Evolutionary conservation across 2,329 filamentous ascomycete species (phyloP).

Genomic region (Fusarium sacchari): DNA sequence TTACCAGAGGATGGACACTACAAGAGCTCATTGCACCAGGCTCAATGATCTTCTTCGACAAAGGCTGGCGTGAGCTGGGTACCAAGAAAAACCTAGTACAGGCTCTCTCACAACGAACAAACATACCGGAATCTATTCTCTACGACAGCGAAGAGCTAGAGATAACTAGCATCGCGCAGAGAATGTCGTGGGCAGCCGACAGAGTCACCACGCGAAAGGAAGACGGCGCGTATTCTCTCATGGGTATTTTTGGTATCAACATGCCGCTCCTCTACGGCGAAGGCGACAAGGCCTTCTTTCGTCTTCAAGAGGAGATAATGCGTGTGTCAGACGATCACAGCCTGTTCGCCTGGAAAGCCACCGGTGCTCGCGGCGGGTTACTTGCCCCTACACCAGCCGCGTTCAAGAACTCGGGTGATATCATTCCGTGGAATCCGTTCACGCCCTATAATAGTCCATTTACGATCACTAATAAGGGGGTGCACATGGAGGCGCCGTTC

Average conservation of each 20-base stretch:
- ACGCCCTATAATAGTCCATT: background rate
- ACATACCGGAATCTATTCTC: background rate
- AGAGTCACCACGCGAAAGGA: constrained; percentile 2
- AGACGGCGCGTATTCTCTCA: background rate
- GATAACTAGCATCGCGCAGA: background rate
- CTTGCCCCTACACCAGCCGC: background rate
- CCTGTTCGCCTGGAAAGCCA: background rate
- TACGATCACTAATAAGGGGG: constrained; percentile 14
- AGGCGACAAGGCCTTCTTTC: constrained; percentile 2
- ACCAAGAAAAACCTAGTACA: background rate
- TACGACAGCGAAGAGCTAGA: background rate
- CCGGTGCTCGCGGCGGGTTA: background rate
- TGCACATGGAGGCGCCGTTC: constrained; percentile 4
- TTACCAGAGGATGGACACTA: constrained; percentile 17
- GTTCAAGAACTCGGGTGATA: background rate
- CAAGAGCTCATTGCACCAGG: constrained; percentile 7
- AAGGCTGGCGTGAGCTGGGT: background rate
- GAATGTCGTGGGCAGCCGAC: constrained; percentile 14
- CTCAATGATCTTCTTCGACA: background rate
- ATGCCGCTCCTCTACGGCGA: constrained; percentile 5
- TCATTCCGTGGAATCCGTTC: constrained; percentile 10
- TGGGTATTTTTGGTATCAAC: constrained; percentile 4
- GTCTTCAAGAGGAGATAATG: constrained; percentile 17
- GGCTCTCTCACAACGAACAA: background rate
- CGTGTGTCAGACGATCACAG: background rate